phyloP scores from a whole-genome alignment of 2,329 filamentous ascomycete genomes.

The Talaromyces sp. region DNA sequence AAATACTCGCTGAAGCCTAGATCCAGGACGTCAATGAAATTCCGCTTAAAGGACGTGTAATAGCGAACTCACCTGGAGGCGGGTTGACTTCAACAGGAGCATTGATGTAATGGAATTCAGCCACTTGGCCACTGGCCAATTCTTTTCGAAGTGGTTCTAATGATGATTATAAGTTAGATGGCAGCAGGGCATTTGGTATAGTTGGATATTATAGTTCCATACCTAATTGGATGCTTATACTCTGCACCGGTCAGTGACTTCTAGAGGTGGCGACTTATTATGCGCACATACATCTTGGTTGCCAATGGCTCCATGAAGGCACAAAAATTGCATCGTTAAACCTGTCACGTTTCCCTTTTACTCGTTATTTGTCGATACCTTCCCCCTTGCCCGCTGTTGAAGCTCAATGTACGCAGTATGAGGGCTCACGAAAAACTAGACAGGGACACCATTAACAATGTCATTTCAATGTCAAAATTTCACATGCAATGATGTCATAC shows the following conservation, averaged over 20 bases:
- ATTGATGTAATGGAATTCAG: conserved; percentile 7
- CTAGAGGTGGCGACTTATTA: neutral
- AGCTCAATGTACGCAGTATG: too few relatives aligned
- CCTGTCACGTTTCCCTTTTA: neutral
- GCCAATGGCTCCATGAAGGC: conserved; percentile 25
- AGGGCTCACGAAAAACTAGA: too few relatives aligned
- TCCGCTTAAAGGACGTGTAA: conserved; percentile 4
- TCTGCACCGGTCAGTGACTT: conserved; percentile 1
- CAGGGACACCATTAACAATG: neutral
- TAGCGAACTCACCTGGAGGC: conserved; percentile 17
- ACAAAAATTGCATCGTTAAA: conserved; percentile 21
- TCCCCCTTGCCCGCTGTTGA: too few relatives aligned
- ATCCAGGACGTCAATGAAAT: neutral
- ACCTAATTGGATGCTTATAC: conserved; percentile 8
- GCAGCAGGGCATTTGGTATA: neutral
- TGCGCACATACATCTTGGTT: conserved; percentile 20
- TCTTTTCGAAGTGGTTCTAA: conserved; percentile 8
- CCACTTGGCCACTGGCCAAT: neutral
- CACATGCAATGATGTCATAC: too few relatives aligned
- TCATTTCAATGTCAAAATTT: too few relatives aligned
- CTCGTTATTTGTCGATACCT: neutral
- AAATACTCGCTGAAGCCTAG: conserved; percentile 8
- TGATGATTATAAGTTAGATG: neutral
- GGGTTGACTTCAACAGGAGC: conserved; percentile 1
- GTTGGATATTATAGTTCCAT: neutral